Percentiles rank a stretch among this genome's conserved stretches.
phyloP scores from a whole-genome alignment of 345 rosid species.

The Populus nigra region DNA sequence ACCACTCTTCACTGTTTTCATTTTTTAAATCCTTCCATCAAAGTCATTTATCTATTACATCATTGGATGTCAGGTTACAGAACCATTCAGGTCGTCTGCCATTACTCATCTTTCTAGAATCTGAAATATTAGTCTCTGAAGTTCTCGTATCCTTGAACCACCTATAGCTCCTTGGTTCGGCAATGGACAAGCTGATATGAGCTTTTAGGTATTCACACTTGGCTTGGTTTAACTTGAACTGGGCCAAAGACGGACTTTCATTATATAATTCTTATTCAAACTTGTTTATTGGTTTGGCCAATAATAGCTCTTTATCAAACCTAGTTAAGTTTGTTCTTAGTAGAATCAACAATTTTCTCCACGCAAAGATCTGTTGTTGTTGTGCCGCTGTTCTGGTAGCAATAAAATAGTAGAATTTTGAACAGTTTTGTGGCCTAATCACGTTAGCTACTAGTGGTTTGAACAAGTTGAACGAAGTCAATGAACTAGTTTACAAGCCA shows the following conservation, averaged over 20 bases:
- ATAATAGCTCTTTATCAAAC: not conserved
- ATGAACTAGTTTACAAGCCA: not conserved
- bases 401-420: too few relatives aligned
- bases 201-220: not conserved
- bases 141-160: not conserved
- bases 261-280: not conserved
- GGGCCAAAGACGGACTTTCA: not conserved
- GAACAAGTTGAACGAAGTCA: not conserved
- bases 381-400: not conserved
- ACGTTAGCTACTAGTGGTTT: not conserved
- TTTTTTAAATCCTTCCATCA: not conserved
- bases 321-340: not conserved
- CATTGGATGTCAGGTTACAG: too few relatives aligned
- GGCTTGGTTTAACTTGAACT: not conserved
- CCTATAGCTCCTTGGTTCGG: not conserved
- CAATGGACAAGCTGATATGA: not conserved
- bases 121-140: not conserved
- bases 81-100: too few relatives aligned
- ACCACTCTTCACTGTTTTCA: not conserved
- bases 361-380: not conserved
- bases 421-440: too few relatives aligned
- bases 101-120: too few relatives aligned
- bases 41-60: not conserved
- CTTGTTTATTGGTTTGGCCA: not conserved
- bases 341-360: not conserved